Percentiles rank a stretch among this genome's conserved stretches.
These are phyloP conservation scores for Phytophthora citrophthora DNA, from an alignment of 352 stramenopile genomes.

Conservation along the genomic window DNA sequence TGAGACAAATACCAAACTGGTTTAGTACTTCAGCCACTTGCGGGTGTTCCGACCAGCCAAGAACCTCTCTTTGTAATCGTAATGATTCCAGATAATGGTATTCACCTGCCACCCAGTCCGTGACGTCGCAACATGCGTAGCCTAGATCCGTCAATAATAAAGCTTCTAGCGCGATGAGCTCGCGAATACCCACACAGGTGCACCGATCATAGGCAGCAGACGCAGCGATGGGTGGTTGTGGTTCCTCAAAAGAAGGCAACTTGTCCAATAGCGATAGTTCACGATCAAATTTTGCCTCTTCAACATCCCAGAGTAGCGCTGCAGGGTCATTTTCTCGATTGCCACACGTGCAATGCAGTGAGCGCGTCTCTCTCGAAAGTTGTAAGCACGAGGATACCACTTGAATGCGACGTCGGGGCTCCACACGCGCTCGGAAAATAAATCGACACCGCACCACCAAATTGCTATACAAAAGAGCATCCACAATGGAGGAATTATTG, in stretches of 20 bases:
- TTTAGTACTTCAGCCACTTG: constrained; percentile 85
- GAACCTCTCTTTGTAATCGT: constrained; percentile 77
- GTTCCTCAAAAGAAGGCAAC: constrained; percentile 68
- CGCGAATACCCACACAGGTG: constrained; percentile 72
- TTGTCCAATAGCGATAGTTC: constrained; percentile 67
- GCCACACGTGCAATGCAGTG: constrained; percentile 73
- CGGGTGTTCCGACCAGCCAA: constrained; percentile 76
- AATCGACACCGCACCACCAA: constrained; percentile 80
- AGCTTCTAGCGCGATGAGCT: constrained; percentile 78
- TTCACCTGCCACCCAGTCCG: constrained; percentile 75
- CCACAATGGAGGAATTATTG: constrained; percentile 74
- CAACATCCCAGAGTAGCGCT: constrained; percentile 71
- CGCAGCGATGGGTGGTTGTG: constrained; percentile 34
- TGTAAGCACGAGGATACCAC: constrained; percentile 76
- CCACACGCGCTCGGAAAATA: constrained; percentile 80
- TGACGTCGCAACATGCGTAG: constrained; percentile 81
- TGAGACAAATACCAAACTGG: constrained; percentile 81
- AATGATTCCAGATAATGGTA: constrained; percentile 83
- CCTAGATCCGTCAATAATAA: constrained; percentile 78
- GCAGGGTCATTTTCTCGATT: constrained; percentile 77
- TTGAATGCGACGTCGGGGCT: constrained; percentile 73
- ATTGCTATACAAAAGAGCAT: constrained; percentile 82
- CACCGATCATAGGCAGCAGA: constrained; percentile 47
- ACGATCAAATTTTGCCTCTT: constrained; percentile 77
- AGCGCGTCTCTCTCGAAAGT: constrained; percentile 68